These are phyloP conservation scores for Narthecium ossifragum DNA, from an alignment of 106 monocot species.

Conservation along the genomic window DNA sequence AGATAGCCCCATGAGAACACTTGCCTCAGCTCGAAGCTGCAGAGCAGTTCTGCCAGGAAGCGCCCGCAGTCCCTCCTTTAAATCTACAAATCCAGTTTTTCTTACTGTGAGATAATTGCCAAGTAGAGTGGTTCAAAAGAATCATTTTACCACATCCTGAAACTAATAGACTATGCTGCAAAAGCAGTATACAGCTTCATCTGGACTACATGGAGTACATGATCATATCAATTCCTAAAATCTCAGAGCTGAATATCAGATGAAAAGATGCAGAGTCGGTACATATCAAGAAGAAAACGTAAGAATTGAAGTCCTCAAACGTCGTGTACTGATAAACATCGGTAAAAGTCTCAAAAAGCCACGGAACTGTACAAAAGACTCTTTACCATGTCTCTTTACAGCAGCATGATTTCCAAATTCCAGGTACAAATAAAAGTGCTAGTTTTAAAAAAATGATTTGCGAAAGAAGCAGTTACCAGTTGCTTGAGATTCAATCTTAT, in stretches of 20 bases:
- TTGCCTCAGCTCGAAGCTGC: constrained; percentile 55
- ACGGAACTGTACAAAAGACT: not conserved
- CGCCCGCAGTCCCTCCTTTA: constrained; percentile 47
- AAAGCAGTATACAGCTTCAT: not conserved
- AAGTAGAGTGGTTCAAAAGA: not conserved
- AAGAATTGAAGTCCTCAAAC: not conserved
- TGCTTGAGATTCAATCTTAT: constrained; percentile 32
- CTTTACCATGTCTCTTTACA: not conserved
- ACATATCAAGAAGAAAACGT: not conserved
- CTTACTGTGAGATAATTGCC: too few relatives aligned
- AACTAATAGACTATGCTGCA: not conserved
- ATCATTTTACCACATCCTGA: not conserved
- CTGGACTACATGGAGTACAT: not conserved
- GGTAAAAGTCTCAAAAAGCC: not conserved
- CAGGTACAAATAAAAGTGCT: too few relatives aligned
- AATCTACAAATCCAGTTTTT: constrained; percentile 20
- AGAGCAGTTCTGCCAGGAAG: constrained; percentile 50
- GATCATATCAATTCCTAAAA: not conserved
- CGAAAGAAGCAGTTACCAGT: constrained; percentile 18
- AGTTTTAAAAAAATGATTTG: not conserved
- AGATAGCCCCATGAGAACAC: not conserved
- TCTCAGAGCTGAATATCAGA: not conserved
- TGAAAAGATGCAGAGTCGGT: not conserved
- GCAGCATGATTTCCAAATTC: not conserved
- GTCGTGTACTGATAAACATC: not conserved